Evolutionary conservation across 2,329 filamentous ascomycete genomes (phyloP), one percentile per base, ranked within the genome.

Genomic region (Claviceps sp.): DNA sequence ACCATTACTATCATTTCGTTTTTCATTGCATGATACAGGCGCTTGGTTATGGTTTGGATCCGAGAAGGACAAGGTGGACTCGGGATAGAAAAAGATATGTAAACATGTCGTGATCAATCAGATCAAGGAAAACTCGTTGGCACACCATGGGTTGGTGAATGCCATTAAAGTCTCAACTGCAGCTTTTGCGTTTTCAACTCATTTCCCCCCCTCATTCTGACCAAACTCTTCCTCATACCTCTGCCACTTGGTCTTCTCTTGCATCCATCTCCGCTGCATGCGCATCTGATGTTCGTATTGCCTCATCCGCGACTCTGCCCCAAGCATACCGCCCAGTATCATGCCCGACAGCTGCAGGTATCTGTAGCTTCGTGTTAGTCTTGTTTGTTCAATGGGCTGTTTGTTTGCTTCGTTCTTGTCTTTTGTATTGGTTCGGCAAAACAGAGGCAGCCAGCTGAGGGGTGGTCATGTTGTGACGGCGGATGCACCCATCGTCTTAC

Each of bases 281-380:
- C 85, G 73, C 56, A 89, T 70, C 45, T 72, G 71, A 13, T 80
- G 72, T 65, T 89, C 85, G 60, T 86, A 87, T 54, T 76, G 70
- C 50, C 83, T 75, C 59, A 90, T 72, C 48, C 82, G 74, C 52
- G 73, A 68, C 62, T 91, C 87, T 2, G 85, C 87, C 70, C 89
- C 84, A 51, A 90, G 75, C 76, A 87, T 86, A 61, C 81, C 76
- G 44, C 87, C 87, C 38, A 88, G 62, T n/a, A 86, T 82, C 86
- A 90, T 90, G 55, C 81, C 83, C n/a, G 83, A 87, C 84, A 89
- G 88, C 65, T 89, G 85, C 16, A 90, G 72, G 63, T 88, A 91
- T 34, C 87, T 90, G 61, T 24, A 37, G 16, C 17, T 43, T 13
- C 17, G 8, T 38, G 42, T 52, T 8, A 52, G 51, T 37, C 17